Evolutionary conservation across 495 filamentous ascomycete species (phyloP).

Genomic region (Annulohypoxylon stygium): DNA sequence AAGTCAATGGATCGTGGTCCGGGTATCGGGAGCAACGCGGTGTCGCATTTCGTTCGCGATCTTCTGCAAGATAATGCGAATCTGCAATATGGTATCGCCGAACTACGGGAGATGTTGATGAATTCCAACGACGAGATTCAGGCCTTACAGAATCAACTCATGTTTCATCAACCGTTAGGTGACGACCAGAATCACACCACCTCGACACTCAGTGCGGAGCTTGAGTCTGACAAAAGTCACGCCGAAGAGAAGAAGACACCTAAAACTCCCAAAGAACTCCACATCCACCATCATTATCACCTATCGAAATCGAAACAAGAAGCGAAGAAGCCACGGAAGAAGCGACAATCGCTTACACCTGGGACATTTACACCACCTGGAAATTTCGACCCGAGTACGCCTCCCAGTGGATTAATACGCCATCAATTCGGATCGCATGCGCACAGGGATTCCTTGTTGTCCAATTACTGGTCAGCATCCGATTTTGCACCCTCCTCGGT

Average conservation of each 20-base stretch:
- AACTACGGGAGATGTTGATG: conserved; percentile 90
- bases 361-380: conserved; percentile 70
- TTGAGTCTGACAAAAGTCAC: conserved; percentile 65
- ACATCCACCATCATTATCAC: conserved; percentile 95
- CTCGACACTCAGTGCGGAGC: conserved; percentile 76
- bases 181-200: conserved; percentile 55
- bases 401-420: conserved; percentile 50
- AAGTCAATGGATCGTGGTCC: conserved; percentile 69
- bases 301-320: conserved; percentile 72
- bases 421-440: conserved; percentile 71
- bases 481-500: conserved; percentile 75
- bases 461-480: conserved; percentile 74
- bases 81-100: conserved; percentile 87
- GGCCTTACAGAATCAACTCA: conserved; percentile 83
- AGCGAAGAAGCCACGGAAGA: conserved; percentile 76
- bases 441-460: conserved; percentile 70
- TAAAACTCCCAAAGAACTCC: conserved; percentile 77
- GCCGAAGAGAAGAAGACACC: conserved; percentile 52
- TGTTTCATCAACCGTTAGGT: conserved; percentile 78
- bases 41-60: conserved; percentile 94
- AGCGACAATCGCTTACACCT: conserved; percentile 70
- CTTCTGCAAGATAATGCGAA: conserved; percentile 96
- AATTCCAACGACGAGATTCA: conserved; percentile 96
- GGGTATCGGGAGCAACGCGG: conserved; percentile 69
- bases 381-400: conserved; percentile 54